Conservation (phyloP, 2,329 filamentous ascomycete genomes). For the Alternaria novae-zelandiae region DNA sequence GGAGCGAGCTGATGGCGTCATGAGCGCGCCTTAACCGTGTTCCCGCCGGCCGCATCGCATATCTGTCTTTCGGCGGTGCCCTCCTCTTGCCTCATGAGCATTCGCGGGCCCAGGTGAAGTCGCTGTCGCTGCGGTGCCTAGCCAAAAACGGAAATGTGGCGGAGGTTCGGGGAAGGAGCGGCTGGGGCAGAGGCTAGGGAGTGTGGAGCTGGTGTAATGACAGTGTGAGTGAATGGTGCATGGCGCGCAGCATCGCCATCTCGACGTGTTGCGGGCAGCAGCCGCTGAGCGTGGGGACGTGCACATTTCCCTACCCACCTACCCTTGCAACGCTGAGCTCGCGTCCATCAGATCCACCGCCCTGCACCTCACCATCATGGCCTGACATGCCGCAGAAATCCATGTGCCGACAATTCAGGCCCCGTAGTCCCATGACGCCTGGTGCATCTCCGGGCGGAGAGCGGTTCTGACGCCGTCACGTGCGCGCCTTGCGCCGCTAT, state of each 20-base stretch:
- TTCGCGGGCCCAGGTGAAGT: constrained; percentile 24
- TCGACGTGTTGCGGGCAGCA: constrained; percentile 12
- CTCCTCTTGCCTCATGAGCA: constrained; percentile 46
- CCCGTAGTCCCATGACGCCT: constrained; percentile 11
- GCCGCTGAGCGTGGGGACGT: constrained; percentile 10
- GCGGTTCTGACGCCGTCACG: constrained; percentile 28
- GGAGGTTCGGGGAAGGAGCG: constrained; percentile 15
- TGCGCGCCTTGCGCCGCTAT: constrained; percentile 23
- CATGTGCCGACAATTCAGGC: constrained; percentile 13
- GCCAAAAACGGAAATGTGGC: constrained; percentile 18
- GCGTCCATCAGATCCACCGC: constrained; percentile 4
- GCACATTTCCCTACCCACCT: constrained; percentile 3
- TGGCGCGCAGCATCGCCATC: constrained; percentile 8
- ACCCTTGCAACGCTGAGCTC: neutral
- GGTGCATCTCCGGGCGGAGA: constrained; percentile 13
- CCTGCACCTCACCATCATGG: constrained; percentile 27
- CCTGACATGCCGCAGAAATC: constrained; percentile 29
- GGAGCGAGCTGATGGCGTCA: constrained; percentile 51
- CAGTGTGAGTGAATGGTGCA: constrained; percentile 9
- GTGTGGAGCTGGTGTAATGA: constrained; percentile 14
- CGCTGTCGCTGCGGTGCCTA: constrained; percentile 19
- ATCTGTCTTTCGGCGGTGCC: constrained; percentile 33
- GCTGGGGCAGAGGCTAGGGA: constrained; percentile 21
- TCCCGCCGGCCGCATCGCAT: constrained; percentile 48
- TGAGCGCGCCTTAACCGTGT: constrained; percentile 50